Evolutionary conservation across 495 filamentous ascomycete genomes (phyloP), one percentile per base, ranked within the genome.

Genomic region (Neurospora tetrasperma): DNA sequence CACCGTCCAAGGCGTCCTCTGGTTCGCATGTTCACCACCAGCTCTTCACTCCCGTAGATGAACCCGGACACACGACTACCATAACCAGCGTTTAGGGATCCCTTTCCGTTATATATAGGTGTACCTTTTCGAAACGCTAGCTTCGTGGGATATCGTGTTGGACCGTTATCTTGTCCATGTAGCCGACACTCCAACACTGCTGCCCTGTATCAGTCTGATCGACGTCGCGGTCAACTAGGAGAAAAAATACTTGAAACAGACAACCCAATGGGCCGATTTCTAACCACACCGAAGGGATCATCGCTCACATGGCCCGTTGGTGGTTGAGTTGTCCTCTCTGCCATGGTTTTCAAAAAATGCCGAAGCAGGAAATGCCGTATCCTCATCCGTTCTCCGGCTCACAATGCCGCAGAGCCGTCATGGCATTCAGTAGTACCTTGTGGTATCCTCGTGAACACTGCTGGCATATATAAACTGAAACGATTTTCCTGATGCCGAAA

Each of bases 401-500:
- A 62, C 6, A 5, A 62, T 62, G 12, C 23, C 12, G 54, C 3
- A 14, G 31, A 62, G 14, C 16, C 54, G 54, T 62, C 27, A 62
- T 62, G 1, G 12, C 23, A 0, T 11, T 31, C 14, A 2, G 14
- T 9, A 27, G 12, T 9, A 35, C 14, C 27, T 62, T 31, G 54
- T 12, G 23, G 12, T 16, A 23, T 62, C 3, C 0, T 31, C 5
- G 1, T 16, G 27, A 16, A 2, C 20, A 1, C 0, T 9, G 5
- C 11, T 35, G 54, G 54, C n/a, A 23, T 62, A 62, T 35, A 62
- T 62, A 35, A 35, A 27, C 16, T 0, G 12, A 35, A 0, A 4
- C 35, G 3, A 7, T 31, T 5, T 2, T 5, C 0, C 16, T 35
- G 54, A 0, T 62, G 27, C 5, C 14, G 0, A 35, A 16, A 1